These are phyloP conservation scores for Xylariales sp. DNA, from an alignment of 2,329 filamentous ascomycete species.

Conservation along the genomic window DNA sequence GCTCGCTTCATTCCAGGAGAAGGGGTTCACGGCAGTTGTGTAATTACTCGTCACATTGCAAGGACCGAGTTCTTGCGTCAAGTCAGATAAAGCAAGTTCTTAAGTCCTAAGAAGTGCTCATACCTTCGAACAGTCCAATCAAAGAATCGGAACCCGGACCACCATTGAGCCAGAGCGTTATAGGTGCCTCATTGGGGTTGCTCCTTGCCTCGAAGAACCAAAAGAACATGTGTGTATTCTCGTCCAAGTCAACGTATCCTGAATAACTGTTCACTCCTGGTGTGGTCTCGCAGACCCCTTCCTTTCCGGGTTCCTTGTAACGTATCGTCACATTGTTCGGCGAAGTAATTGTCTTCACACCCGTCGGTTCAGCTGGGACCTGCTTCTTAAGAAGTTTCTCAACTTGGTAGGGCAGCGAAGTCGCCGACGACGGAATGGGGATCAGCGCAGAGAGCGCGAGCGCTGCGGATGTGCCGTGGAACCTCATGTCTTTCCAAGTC, in stretches of 20 bases:
- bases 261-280: slow-evolving; percentile 45
- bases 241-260: slow-evolving; percentile 24
- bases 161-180: neutral
- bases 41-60: slow-evolving; percentile 22
- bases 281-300: slow-evolving; percentile 46
- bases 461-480: neutral
- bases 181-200: slow-evolving; percentile 35
- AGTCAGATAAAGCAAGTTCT: neutral
- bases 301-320: slow-evolving; percentile 45
- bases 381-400: slow-evolving; percentile 18
- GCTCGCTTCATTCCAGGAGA: slow-evolving; percentile 20
- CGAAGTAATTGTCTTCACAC: slow-evolving; percentile 38
- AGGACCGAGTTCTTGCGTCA: slow-evolving; percentile 29
- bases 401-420: neutral
- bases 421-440: neutral
- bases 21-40: slow-evolving; percentile 18
- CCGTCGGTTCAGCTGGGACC: slow-evolving; percentile 34
- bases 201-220: slow-evolving; percentile 41
- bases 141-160: neutral
- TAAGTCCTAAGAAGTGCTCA: neutral
- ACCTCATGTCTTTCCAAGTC: neutral
- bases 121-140: slow-evolving; percentile 7
- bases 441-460: neutral
- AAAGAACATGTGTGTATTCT: slow-evolving; percentile 36
- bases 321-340: slow-evolving; percentile 40